Evolutionary conservation across 2,329 filamentous ascomycete genomes (phyloP).

Genomic region (Venturiaceae sp.): DNA sequence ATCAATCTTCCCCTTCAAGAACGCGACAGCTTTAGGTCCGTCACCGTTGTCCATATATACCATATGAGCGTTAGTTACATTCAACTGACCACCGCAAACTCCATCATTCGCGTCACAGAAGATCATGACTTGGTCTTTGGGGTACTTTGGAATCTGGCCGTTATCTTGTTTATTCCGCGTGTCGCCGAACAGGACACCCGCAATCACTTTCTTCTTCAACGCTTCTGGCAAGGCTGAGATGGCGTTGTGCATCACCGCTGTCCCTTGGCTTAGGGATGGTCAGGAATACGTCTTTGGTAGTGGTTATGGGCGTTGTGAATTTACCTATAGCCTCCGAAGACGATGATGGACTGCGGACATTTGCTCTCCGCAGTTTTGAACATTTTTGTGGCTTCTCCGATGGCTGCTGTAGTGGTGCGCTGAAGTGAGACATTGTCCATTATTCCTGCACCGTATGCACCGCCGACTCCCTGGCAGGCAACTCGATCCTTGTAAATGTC

Average conservation of each 20-base stretch:
- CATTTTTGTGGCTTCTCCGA: conserved; percentile 30
- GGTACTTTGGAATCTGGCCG: conserved; percentile 29
- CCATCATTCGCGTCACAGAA: conserved; percentile 41
- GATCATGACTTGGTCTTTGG: conserved; percentile 33
- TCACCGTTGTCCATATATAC: conserved; percentile 3
- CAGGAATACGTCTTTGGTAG: conserved; percentile 17
- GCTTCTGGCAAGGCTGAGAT: conserved; percentile 18
- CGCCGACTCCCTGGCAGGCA: conserved; percentile 34
- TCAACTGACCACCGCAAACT: conserved; percentile 38
- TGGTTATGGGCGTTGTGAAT: conserved; percentile 16
- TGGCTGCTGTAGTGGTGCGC: conserved; percentile 28
- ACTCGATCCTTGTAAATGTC: conserved; percentile 10
- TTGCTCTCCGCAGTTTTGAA: conserved; percentile 31
- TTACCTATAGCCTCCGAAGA: conserved; percentile 34
- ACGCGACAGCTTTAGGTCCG: neutral
- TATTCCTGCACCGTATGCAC: conserved; percentile 29
- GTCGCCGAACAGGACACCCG: conserved; percentile 35
- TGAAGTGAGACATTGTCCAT: conserved; percentile 27
- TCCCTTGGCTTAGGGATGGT: conserved; percentile 19
- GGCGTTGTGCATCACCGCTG: conserved; percentile 24
- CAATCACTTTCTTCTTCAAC: conserved; percentile 23
- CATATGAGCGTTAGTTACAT: conserved; percentile 12
- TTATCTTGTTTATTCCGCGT: conserved; percentile 31
- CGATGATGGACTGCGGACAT: conserved; percentile 33
- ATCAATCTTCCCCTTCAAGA: conserved; percentile 5